These are phyloP conservation scores for Trapa incisa DNA, from an alignment of 345 rosid genomes.

Conservation along the genomic window DNA sequence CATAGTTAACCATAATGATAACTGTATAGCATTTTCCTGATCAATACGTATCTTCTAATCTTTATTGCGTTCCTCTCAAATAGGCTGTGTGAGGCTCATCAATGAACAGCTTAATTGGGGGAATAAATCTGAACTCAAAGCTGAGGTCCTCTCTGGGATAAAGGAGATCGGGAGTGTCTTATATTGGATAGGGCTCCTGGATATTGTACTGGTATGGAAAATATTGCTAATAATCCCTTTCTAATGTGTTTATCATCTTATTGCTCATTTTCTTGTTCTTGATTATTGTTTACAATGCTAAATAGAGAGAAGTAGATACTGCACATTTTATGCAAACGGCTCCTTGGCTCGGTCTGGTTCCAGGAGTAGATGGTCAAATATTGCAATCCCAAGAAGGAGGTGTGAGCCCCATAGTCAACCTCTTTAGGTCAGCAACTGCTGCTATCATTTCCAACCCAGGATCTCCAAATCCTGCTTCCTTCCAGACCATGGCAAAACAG, in stretches of 20 bases:
- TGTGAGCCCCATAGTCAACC: conserved; percentile 74
- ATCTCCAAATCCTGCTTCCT: conserved; percentile 68
- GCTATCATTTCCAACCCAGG: conserved; percentile 66
- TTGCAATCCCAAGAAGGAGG: conserved; percentile 70
- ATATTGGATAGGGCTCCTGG: conserved; percentile 92
- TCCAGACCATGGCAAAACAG: conserved; percentile 88
- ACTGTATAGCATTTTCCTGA: background rate
- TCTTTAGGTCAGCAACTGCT: conserved; percentile 73
- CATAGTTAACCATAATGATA: background rate
- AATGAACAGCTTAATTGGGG: conserved; percentile 93
- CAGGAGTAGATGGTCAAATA: conserved; percentile 82
- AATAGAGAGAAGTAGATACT: conserved; percentile 82
- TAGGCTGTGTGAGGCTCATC: conserved; percentile 92
- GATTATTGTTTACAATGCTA: conserved; percentile 12
- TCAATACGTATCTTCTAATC: background rate
- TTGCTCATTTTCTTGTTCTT: conserved; percentile 9
- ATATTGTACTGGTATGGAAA: conserved; percentile 59
- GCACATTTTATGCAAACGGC: conserved; percentile 88
- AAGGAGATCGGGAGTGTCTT: conserved; percentile 94
- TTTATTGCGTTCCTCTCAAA: conserved; percentile 6
- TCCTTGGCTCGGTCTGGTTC: conserved; percentile 85
- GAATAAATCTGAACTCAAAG: conserved; percentile 73
- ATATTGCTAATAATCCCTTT: background rate
- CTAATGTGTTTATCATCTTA: background rate
- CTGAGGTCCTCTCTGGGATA: conserved; percentile 77